These are phyloP conservation scores for Westerdykella aurantiaca DNA, from an alignment of 2,329 filamentous ascomycete genomes.

Conservation along the genomic window DNA sequence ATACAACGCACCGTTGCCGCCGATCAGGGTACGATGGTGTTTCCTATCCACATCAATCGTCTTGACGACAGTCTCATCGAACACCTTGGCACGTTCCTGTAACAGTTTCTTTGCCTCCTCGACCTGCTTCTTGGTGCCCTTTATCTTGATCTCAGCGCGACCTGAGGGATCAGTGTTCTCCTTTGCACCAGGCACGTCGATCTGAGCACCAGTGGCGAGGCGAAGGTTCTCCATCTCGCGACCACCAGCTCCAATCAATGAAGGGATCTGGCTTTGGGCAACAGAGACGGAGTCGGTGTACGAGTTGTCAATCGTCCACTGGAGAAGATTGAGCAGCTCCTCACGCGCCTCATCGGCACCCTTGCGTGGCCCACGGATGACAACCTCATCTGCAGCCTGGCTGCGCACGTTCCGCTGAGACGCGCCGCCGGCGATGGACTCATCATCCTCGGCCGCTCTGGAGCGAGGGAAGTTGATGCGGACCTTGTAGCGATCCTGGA, in stretches of 20 bases:
- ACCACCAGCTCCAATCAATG: slow-evolving; percentile 84
- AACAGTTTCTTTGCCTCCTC: slow-evolving; percentile 86
- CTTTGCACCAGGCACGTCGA: slow-evolving; percentile 80
- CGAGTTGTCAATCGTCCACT: slow-evolving; percentile 86
- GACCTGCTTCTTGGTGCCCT: slow-evolving; percentile 87
- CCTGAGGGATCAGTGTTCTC: slow-evolving; percentile 61
- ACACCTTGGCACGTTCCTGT: slow-evolving; percentile 77
- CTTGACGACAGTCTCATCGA: slow-evolving; percentile 82
- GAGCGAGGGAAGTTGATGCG: slow-evolving; percentile 90
- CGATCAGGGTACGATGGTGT: slow-evolving; percentile 85
- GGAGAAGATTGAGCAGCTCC: slow-evolving; percentile 80
- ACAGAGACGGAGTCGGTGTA: slow-evolving; percentile 74
- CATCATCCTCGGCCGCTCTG: slow-evolving; percentile 64
- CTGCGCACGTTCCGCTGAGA: slow-evolving; percentile 56
- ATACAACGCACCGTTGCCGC: slow-evolving; percentile 66
- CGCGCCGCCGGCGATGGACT: slow-evolving; percentile 53
- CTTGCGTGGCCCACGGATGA: slow-evolving; percentile 84
- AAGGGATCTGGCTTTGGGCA: slow-evolving; percentile 87
- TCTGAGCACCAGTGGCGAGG: slow-evolving; percentile 75
- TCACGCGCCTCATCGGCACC: slow-evolving; percentile 88
- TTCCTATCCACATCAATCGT: slow-evolving; percentile 90
- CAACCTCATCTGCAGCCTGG: slow-evolving; percentile 81
- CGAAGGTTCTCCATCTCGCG: slow-evolving; percentile 87
- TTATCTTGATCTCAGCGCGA: slow-evolving; percentile 80
- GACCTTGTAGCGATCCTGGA: slow-evolving; percentile 89